These are phyloP conservation scores for Paratinospora sagittata DNA, from an alignment of 164 flowering plant genomes.

Conservation along the genomic window DNA sequence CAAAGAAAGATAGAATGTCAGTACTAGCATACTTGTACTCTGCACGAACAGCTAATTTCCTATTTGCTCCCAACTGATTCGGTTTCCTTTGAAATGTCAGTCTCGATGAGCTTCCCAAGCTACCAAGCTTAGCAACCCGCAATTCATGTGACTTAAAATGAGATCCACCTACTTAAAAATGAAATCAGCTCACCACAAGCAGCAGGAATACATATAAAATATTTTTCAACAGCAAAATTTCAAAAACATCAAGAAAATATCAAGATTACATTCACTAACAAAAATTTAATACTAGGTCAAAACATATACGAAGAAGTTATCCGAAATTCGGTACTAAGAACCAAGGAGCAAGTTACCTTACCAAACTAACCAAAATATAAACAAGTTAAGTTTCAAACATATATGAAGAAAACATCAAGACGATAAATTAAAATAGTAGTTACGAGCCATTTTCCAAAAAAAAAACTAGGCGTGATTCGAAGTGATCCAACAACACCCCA, in stretches of 20 bases:
- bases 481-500: no score
- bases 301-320: neutral
- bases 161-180: constrained; percentile 13
- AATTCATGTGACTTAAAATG: constrained; percentile 9
- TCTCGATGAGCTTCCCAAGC: constrained; percentile 7
- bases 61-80: constrained; percentile 3
- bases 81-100: constrained; percentile 14
- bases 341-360: neutral
- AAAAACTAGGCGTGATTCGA: no score
- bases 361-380: neutral
- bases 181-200: neutral
- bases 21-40: constrained; percentile 15
- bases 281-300: neutral
- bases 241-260: neutral
- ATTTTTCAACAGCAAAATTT: neutral
- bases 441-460: no score
- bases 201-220: neutral
- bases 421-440: no score
- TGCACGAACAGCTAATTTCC: constrained; percentile 15
- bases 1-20: neutral
- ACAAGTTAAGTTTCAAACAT: neutral
- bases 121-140: neutral
- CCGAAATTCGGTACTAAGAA: neutral
- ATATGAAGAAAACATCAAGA: no score
- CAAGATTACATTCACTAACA: neutral